These are phyloP conservation scores for Kickxella alabastrina DNA, from an alignment of 192 early-diverging fungal genomes.

Conservation along the genomic window DNA sequence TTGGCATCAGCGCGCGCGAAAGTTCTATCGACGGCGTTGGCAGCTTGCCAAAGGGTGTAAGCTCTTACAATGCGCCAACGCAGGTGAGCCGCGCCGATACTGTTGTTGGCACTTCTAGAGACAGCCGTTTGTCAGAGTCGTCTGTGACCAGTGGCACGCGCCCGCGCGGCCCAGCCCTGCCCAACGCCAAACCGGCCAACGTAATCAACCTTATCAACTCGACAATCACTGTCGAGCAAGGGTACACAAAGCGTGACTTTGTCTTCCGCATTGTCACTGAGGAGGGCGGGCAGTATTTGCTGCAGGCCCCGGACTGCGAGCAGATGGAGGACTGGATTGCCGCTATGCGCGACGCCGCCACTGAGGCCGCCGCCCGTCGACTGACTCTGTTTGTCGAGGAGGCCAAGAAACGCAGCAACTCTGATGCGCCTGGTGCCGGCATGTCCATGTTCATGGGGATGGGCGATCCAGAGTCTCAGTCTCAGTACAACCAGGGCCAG, in stretches of 20 bases:
- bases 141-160: constrained; percentile 29
- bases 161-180: constrained; percentile 45
- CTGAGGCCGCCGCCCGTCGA: constrained; percentile 65
- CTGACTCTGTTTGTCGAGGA: constrained; percentile 66
- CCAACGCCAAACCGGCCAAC: constrained; percentile 57
- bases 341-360: constrained; percentile 63
- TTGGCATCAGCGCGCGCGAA: constrained; percentile 30
- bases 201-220: constrained; percentile 79
- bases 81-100: neutral
- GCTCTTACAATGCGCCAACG: neutral
- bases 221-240: constrained; percentile 62
- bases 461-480: constrained; percentile 4
- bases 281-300: constrained; percentile 72
- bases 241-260: constrained; percentile 63
- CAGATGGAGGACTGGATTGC: constrained; percentile 75
- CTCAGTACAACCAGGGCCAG: constrained; percentile 2
- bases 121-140: constrained; percentile 25
- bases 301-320: constrained; percentile 62
- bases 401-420: constrained; percentile 44
- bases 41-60: neutral
- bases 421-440: constrained; percentile 5
- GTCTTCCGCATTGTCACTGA: constrained; percentile 79
- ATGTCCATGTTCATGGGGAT: neutral
- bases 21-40: constrained; percentile 28
- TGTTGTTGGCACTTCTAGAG: neutral